Evolutionary conservation across 2,329 filamentous ascomycete species (phyloP), one percentile per base, ranked within the genome.

Genomic region (Microcyclosporella mali): DNA sequence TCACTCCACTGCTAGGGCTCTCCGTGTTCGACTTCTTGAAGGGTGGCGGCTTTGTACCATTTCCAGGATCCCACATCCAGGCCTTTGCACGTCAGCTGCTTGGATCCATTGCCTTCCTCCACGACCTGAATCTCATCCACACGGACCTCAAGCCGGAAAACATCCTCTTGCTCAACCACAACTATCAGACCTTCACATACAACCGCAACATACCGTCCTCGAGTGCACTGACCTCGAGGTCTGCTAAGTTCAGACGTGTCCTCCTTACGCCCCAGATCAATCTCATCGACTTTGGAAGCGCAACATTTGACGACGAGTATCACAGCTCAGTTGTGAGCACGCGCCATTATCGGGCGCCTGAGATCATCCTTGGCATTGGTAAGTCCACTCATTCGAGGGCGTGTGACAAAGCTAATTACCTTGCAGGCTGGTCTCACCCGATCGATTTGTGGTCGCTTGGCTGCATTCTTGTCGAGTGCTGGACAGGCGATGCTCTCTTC

Each of bases 11-110:
- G 12, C 78, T 97, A 25, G 90, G 90, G 36, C 90, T 95, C 61
- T 97, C 90, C 58, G 90, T 98, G 40, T 98, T 98, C 63, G 92
- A 98, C 68, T 98, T 98, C 57, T 75, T 98, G 36, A 98, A 98
- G 70, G 82, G 84, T 59, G 97, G 97, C 61, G 78, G 80, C 52
- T 98, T 98, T 61, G 88, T 95, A 14, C 92, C 92, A 1, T 98
- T 98, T 60, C 92, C 92, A 10, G 97, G 94, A 72, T 95, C 89
- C 53, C 92, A 98, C 66, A 98, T 98, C 46, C 92, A 97, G 66
- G 90, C 80, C 63, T 97, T 98, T 72, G 92, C 92, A 36, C 81
- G 90, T 37, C 92, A 98, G 63, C 73, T 98, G 12, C 85, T 98
- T 49, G 97, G 90, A n/a, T 97, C 90, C 59, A 94, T 98, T 59